Percentiles rank a stretch among this genome's conserved stretches.
These are phyloP conservation scores for Vitis riparia DNA, from an alignment of 164 flowering plant species.

Conservation along the genomic window DNA sequence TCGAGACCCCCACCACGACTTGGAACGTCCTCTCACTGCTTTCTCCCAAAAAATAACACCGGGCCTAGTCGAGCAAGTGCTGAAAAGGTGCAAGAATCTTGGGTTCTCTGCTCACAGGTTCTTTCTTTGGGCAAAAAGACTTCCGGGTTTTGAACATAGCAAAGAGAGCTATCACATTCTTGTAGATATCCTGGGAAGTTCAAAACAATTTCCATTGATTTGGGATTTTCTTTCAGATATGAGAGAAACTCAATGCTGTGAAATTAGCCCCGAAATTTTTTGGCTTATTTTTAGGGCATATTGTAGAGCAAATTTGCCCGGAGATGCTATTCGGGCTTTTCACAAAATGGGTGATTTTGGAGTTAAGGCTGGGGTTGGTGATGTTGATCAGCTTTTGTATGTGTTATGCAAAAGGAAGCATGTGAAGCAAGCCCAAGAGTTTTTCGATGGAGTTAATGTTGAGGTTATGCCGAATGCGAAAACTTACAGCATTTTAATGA, in stretches of 20 bases:
- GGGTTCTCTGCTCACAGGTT: conserved; percentile 77
- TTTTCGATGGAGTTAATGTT: conserved; percentile 56
- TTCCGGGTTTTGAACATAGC: conserved; percentile 56
- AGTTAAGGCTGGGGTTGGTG: conserved; percentile 44
- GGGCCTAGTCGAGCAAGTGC: conserved; percentile 65
- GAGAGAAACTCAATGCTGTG: conserved; percentile 33
- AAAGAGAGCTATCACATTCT: conserved; percentile 53
- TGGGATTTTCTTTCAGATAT: conserved; percentile 81
- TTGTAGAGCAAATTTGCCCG: conserved; percentile 68
- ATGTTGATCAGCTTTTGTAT: conserved; percentile 61
- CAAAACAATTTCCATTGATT: conserved; percentile 72
- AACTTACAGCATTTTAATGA: conserved; percentile 69
- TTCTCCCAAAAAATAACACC: conserved; percentile 45
- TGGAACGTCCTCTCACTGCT: conserved; percentile 55
- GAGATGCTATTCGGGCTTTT: conserved; percentile 76
- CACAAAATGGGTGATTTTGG: conserved; percentile 73
- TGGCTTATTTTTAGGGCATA: conserved; percentile 72
- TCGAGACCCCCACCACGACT: conserved; percentile 73
- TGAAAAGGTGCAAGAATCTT: conserved; percentile 76
- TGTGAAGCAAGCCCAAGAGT: conserved; percentile 61
- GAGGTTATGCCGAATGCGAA: conserved; percentile 44
- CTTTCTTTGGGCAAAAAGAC: conserved; percentile 68
- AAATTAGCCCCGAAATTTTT: conserved; percentile 50
- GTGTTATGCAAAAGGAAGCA: conserved; percentile 61
- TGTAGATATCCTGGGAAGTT: conserved; percentile 64